A percentile compares a stretch with the other conserved stretches of the same genome.
These are phyloP conservation scores for Paramecium tetraurelia DNA, from an alignment of 73 alveolate genomes.

Conservation along the genomic window DNA sequence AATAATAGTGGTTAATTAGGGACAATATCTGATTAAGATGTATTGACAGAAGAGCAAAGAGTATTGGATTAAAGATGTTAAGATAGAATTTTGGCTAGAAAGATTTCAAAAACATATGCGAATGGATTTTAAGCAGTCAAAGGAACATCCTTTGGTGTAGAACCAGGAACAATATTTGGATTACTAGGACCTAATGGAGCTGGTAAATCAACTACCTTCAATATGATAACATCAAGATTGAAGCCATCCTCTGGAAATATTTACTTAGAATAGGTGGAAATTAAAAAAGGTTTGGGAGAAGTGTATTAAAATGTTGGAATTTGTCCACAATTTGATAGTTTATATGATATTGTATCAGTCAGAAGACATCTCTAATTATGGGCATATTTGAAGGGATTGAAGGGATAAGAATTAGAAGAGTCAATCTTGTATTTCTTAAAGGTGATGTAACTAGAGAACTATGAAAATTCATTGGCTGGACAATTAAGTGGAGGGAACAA, in stretches of 20 bases:
- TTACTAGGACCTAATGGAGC: slow-evolving; percentile 89
- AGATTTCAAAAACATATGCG: slow-evolving; percentile 52
- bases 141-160: slow-evolving; percentile 66
- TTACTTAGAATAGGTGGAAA: slow-evolving; percentile 44
- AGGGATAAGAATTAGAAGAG: slow-evolving; percentile 28
- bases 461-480: slow-evolving; percentile 58
- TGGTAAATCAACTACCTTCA: slow-evolving; percentile 88
- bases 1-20: background rate
- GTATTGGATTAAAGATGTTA: background rate
- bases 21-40: background rate
- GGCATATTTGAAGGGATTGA: slow-evolving; percentile 69
- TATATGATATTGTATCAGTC: slow-evolving; percentile 73
- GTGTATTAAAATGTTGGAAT: slow-evolving; percentile 69
- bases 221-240: slow-evolving; percentile 62
- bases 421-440: slow-evolving; percentile 38
- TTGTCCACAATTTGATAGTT: slow-evolving; percentile 70
- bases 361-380: slow-evolving; percentile 69
- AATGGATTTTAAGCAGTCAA: slow-evolving; percentile 77
- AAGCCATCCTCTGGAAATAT: slow-evolving; percentile 67
- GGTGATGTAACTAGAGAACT: slow-evolving; percentile 31
- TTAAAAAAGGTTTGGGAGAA: slow-evolving; percentile 47
- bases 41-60: slow-evolving; percentile 2
- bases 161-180: slow-evolving; percentile 77
- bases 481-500: slow-evolving; percentile 86
- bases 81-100: slow-evolving; percentile 57